Evolutionary conservation across 2,329 filamentous ascomycete genomes (phyloP).

Genomic region (Phoma sp.): DNA sequence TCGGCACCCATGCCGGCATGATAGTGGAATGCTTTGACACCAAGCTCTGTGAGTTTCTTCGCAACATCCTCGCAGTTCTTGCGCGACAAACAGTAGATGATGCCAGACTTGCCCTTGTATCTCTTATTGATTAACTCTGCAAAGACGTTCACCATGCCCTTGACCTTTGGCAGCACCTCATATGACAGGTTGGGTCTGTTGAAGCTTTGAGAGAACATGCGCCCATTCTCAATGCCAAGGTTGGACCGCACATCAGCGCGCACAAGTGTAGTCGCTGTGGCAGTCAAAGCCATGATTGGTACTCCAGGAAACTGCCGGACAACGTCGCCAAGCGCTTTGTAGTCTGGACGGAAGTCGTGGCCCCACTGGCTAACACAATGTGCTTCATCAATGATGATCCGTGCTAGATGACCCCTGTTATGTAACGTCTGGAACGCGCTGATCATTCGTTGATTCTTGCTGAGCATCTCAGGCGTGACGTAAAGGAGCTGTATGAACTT

Average conservation of each 20-base stretch:
- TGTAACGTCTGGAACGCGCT: constrained; percentile 72
- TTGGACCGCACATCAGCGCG: constrained; percentile 91
- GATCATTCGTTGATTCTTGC: constrained; percentile 74
- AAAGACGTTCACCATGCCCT: constrained; percentile 61
- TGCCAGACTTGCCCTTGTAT: constrained; percentile 78
- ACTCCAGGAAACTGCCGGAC: constrained; percentile 75
- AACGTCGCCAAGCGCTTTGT: constrained; percentile 82
- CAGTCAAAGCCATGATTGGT: constrained; percentile 92
- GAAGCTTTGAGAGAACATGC: constrained; percentile 89
- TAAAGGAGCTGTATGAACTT: constrained; percentile 86
- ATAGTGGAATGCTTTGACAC: constrained; percentile 81
- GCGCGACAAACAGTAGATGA: constrained; percentile 90
- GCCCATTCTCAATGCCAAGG: constrained; percentile 78
- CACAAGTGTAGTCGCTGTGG: constrained; percentile 92
- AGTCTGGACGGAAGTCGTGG: constrained; percentile 95
- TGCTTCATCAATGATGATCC: constrained; percentile 97
- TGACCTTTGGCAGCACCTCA: constrained; percentile 76
- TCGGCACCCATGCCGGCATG: constrained; percentile 77
- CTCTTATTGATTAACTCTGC: constrained; percentile 71
- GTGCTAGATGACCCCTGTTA: constrained; percentile 73
- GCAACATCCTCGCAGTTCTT: constrained; percentile 84
- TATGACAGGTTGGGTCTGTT: constrained; percentile 96
- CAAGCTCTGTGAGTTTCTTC: constrained; percentile 65
- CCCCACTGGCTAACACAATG: constrained; percentile 99
- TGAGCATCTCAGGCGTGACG: constrained; percentile 96